phyloP scores from a whole-genome alignment of 2,329 filamentous ascomycete species.

The Verticillium longisporum region DNA sequence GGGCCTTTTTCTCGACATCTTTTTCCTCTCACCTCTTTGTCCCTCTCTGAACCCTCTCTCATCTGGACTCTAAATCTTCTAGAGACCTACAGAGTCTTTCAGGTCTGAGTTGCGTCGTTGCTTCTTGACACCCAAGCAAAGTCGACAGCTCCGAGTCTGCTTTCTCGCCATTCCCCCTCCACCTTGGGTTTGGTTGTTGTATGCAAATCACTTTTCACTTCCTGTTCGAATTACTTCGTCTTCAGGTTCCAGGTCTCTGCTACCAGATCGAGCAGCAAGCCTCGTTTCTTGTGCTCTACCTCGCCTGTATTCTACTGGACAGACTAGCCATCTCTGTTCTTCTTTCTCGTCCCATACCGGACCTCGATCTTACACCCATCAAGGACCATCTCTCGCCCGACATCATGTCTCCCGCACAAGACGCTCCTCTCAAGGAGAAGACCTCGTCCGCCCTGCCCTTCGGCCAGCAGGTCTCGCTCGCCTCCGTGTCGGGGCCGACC shows the following conservation, averaged over 20 bases:
- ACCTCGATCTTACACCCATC: background rate
- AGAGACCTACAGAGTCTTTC: background rate
- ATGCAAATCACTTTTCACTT: slow-evolving; percentile 1
- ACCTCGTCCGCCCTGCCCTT: slow-evolving; percentile 50
- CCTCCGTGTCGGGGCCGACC: slow-evolving; percentile 72
- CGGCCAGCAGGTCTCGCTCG: slow-evolving; percentile 45
- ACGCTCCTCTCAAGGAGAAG: slow-evolving; percentile 26
- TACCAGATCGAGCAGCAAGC: background rate
- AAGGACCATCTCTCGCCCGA: background rate
- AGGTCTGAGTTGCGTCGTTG: background rate
- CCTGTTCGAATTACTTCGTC: slow-evolving; percentile 1
- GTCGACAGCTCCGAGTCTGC: background rate
- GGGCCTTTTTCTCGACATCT: background rate
- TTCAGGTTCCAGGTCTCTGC: slow-evolving; percentile 1
- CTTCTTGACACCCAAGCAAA: background rate
- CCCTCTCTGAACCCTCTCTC: background rate
- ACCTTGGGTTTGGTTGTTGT: background rate
- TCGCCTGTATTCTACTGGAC: background rate
- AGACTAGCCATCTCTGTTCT: background rate
- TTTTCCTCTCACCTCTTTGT: background rate
- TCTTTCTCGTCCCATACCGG: background rate
- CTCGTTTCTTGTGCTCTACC: background rate
- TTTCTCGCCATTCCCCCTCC: background rate
- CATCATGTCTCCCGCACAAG: slow-evolving; percentile 18
- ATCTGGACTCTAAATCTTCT: background rate